A percentile compares a stretch with the other conserved stretches of the same genome.
phyloP scores from a whole-genome alignment of 2,329 filamentous ascomycete species.

The Colletotrichum eremochloae region DNA sequence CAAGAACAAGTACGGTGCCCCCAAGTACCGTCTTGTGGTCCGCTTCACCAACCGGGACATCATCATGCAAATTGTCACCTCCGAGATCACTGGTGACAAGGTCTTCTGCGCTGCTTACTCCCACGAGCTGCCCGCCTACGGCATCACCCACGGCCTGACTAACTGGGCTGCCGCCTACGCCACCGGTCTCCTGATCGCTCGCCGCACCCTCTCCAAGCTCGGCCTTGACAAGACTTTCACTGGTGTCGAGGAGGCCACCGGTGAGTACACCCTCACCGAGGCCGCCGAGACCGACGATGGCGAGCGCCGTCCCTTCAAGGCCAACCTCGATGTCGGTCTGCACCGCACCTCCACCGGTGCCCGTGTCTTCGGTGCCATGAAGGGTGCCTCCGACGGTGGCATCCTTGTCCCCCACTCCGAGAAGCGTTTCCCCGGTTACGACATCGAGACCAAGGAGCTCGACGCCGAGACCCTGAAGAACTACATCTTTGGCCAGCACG shows the following conservation, averaged over 20 bases:
- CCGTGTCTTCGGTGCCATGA: slow-evolving; percentile 99
- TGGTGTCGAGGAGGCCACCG: slow-evolving; percentile 96
- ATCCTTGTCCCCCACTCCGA: slow-evolving; percentile 98
- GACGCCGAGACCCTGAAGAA: slow-evolving; percentile 96
- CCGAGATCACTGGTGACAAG: slow-evolving; percentile 98
- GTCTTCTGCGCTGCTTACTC: slow-evolving; percentile 92
- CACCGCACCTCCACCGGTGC: slow-evolving; percentile 97
- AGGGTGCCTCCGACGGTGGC: slow-evolving; percentile 98
- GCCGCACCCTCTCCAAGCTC: slow-evolving; percentile 97
- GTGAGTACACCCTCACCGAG: slow-evolving; percentile 97
- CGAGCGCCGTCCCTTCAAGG: slow-evolving; percentile 99
- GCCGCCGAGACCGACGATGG: slow-evolving; percentile 90
- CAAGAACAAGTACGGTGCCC: slow-evolving; percentile 99
- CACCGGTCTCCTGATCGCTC: slow-evolving; percentile 96
- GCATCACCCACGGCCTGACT: slow-evolving; percentile 97
- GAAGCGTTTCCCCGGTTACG: slow-evolving; percentile 99
- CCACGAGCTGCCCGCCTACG: slow-evolving; percentile 98
- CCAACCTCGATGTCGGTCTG: slow-evolving; percentile 97
- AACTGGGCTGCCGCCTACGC: slow-evolving; percentile 99
- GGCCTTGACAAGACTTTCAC: slow-evolving; percentile 92
- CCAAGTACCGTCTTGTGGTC: slow-evolving; percentile 99
- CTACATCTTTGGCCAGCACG: slow-evolving; percentile 99
- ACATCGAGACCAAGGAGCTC: slow-evolving; percentile 97
- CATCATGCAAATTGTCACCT: slow-evolving; percentile 96
- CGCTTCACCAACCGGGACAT: slow-evolving; percentile 99